Conservation (phyloP, 371 early-diverging fungal species). For the Entomophthora muscae region DNA sequence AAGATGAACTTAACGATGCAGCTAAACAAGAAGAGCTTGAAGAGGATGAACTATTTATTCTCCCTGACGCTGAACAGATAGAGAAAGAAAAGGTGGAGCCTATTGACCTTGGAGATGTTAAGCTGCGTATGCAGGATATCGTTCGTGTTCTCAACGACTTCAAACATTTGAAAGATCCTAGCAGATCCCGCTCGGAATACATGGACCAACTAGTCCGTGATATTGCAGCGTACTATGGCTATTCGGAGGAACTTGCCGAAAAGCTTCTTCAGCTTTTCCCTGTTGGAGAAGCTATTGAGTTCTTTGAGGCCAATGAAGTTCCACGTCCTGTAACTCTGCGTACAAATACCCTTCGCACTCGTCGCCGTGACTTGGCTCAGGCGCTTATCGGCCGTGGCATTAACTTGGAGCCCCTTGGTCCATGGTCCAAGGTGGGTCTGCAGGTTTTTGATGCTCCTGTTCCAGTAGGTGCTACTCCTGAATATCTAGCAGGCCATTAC, state of each 20-base stretch:
- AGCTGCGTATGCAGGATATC: slow-evolving; percentile 76
- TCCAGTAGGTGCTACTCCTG: slow-evolving; percentile 95
- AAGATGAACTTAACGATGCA: slow-evolving; percentile 15
- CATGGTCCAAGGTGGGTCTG: slow-evolving; percentile 82
- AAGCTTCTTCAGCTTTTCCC: slow-evolving; percentile 84
- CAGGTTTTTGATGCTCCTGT: slow-evolving; percentile 83
- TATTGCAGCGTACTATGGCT: slow-evolving; percentile 82
- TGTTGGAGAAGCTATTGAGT: slow-evolving; percentile 83
- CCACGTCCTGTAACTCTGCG: slow-evolving; percentile 95
- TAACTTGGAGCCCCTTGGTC: slow-evolving; percentile 93
- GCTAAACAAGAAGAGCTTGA: slow-evolving; percentile 17
- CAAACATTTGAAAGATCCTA: slow-evolving; percentile 55
- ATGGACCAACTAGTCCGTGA: slow-evolving; percentile 73
- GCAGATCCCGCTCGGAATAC: slow-evolving; percentile 63
- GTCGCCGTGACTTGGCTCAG: slow-evolving; percentile 89
- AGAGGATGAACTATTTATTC: slow-evolving; percentile 44
- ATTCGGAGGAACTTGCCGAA: slow-evolving; percentile 84
- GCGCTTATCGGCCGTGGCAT: slow-evolving; percentile 91
- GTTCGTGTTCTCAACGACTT: slow-evolving; percentile 77
- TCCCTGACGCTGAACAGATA: slow-evolving; percentile 52
- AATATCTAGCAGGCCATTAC: slow-evolving; percentile 99
- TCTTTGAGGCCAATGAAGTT: slow-evolving; percentile 97
- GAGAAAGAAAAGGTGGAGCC: slow-evolving; percentile 35
- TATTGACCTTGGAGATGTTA: slow-evolving; percentile 38
- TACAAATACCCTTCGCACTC: slow-evolving; percentile 90